Evolutionary conservation across 2,329 filamentous ascomycete genomes (phyloP), one percentile per base, ranked within the genome.

Genomic region (Tricladium varicosporioides): DNA sequence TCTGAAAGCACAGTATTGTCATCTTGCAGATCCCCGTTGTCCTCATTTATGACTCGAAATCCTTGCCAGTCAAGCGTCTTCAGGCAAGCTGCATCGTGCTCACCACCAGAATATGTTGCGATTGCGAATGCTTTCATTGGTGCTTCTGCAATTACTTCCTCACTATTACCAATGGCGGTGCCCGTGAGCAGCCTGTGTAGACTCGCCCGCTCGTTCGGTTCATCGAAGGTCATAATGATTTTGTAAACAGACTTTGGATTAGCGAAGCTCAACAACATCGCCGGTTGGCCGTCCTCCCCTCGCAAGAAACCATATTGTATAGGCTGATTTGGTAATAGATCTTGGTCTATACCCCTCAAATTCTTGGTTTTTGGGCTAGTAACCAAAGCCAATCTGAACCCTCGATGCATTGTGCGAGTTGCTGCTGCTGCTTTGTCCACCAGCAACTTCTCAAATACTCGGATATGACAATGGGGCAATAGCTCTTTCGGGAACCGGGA

Each of bases 291-390:
- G 54, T 84, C 83, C 32, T 93, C 90, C 15, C 83, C 84, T 8
- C 87, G 83, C 61, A 92, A 76, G 66, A 92, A 89, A 11, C 89
- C 87, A 69, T 93, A 96, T 48, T 90, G 84, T 47, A 96, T 78
- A 0, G 91, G 90, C 18, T 81, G 74, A 16, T 82, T 80, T 4
- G 85, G 82, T 13, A 81, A 77, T 47, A 92, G 81, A 13, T 81
- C 77, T 68, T 94, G 89, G 58, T 86, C 87, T 51, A 94, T 81
- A 45, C 85, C 88, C 68, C 88, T 92, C 36, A 96, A 75, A 1
- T 88, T 89, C 69, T 92, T 91, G 51, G 85, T 89, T 59, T 82
- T 85, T 1, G 90, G 83, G 8, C 88, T 88, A 0, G 92, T 95
- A 33, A 92, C 83, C 14, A 95, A 80, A 8, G 88, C 83, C 48